Conservation (phyloP, 2,329 filamentous ascomycete species). For the Cercospora janseana region DNA sequence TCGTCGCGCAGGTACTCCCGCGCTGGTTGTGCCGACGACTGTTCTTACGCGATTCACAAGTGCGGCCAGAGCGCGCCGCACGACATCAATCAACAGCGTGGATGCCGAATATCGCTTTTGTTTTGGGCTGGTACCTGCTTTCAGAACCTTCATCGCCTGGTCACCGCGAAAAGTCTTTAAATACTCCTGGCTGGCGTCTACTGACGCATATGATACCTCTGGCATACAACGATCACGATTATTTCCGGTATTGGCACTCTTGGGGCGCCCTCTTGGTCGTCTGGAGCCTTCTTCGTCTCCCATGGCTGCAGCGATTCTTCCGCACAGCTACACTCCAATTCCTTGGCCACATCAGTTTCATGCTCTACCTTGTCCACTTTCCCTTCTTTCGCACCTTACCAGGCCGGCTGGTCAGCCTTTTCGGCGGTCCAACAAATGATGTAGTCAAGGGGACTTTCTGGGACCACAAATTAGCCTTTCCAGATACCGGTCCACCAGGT, state of each 20-base stretch:
- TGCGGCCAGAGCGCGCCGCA: too few relatives aligned
- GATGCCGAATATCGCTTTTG: too few relatives aligned
- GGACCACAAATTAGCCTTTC: constrained; percentile 55
- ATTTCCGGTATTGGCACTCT: constrained; percentile 56
- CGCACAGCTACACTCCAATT: constrained; percentile 53
- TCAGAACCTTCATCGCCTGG: too few relatives aligned
- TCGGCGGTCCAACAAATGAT: constrained; percentile 45
- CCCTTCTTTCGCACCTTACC: constrained; percentile 55
- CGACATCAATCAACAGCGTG: too few relatives aligned
- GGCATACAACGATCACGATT: too few relatives aligned
- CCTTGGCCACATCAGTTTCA: constrained; percentile 60
- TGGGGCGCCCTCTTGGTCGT: constrained; percentile 55
- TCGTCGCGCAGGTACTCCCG: too few relatives aligned
- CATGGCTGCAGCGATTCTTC: constrained; percentile 51
- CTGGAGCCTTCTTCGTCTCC: constrained; percentile 49
- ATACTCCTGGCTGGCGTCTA: too few relatives aligned
- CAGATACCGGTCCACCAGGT: constrained; percentile 52
- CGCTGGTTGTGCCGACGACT: too few relatives aligned
- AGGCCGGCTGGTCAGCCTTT: constrained; percentile 52
- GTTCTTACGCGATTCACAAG: too few relatives aligned
- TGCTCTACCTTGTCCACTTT: constrained; percentile 61
- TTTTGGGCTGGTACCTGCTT: too few relatives aligned
- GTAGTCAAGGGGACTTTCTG: constrained; percentile 44
- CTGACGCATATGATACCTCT: too few relatives aligned
- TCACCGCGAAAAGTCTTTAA: too few relatives aligned